phyloP scores from a whole-genome alignment of 257 asterid species.

The Voacanga thouarsii region DNA sequence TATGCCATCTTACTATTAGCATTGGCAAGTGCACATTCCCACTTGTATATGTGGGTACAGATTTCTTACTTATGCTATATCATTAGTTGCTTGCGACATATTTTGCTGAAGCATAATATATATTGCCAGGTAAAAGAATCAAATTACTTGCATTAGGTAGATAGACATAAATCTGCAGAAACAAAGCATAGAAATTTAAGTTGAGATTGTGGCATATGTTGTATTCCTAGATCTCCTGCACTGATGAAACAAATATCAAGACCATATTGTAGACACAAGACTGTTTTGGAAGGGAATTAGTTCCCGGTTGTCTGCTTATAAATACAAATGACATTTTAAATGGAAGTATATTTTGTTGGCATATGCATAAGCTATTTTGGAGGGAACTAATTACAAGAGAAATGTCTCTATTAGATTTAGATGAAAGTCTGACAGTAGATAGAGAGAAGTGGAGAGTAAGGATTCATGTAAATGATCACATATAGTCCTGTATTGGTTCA shows the following conservation, averaged over 20 bases:
- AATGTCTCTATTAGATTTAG: no score
- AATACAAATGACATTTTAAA: neutral
- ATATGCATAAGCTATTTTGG: neutral
- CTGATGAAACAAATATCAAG: neutral
- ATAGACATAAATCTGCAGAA: neutral
- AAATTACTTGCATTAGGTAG: neutral
- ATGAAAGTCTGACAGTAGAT: no score
- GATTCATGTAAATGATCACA: no score
- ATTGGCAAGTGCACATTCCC: neutral
- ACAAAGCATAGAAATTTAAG: neutral
- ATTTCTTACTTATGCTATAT: neutral
- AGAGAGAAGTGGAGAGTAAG: no score
- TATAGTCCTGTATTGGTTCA: no score
- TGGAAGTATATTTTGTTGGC: neutral
- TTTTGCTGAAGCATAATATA: neutral
- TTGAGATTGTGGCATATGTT: neutral
- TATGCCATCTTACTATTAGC: neutral
- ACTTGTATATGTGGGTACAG: neutral
- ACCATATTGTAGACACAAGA: neutral
- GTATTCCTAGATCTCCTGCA: neutral
- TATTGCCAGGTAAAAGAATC: neutral
- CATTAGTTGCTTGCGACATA: neutral
- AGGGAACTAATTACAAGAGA: no score
- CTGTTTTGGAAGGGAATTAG: neutral
- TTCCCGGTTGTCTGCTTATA: neutral